Evolutionary conservation across 176 grass and related monocot species (phyloP), one percentile per base, ranked within the genome.

Genomic region (Cenchrus purpureus): DNA sequence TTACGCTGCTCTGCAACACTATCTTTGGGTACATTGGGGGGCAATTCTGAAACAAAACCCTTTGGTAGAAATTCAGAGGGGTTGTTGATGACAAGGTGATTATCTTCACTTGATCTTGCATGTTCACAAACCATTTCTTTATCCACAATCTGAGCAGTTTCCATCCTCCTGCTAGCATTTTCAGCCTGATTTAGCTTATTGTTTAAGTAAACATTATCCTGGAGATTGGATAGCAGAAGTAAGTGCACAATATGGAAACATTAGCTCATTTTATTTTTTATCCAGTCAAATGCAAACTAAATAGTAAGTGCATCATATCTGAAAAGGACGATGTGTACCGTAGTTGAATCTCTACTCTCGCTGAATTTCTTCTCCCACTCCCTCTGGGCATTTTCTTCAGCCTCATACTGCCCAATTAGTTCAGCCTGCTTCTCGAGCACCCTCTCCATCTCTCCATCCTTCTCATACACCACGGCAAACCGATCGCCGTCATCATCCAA

Each of bases 331-430:
- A 44, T 46, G 25, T 66, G 69, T 96, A 98, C 96, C 81, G 0
- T 37, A 54, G 61, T 82, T 57, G 83, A 82, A 80, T 77, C 59
- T 45, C 37, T 60, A 77, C 10, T 88, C 43, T 68, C 65, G 43
- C 62, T 94, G 80, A 92, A 99, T 73, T 92, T 94, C 76, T 89
- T 91, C 77, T 99, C 97, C 97, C 97, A 99, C 81, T 96, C 97
- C 86, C 90, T 94, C 78, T 99, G 97, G 73, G 93, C 97, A 81
- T 99, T 86, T 86, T 99, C 97, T 81, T 99, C 71, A 9, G 89
- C 90, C 77, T 94, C 71, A 37, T 86, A 99, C 84, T 86, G 93
- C 31, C 81, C 97, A 61, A 99, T 96, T 31, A 99, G 78, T 59
- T 92, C 89, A 11, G 91, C 93, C 75, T 96, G 97, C 71, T 94